Base-by-base conservation (phyloP, 2,329 filamentous ascomycete species). In the Penicillium sp. region DNA sequence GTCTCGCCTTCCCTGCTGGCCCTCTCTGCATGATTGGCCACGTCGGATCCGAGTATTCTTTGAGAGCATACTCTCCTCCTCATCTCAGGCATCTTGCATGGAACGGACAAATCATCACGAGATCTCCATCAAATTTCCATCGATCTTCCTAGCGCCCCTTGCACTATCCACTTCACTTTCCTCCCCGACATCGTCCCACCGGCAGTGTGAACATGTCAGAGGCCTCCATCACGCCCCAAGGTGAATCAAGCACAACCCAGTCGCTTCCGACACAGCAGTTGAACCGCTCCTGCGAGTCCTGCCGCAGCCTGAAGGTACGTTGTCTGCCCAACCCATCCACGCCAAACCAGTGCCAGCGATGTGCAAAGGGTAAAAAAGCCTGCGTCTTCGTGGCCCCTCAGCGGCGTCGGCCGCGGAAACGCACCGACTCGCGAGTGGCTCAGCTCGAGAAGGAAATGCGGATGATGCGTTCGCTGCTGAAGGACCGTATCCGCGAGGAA, bases 361-460 rank as follows among this genome's bases (percentile, higher is more conserved):
- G 73, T 56, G 67, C 67, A 10, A 76, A 73, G 61, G 69, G 72
- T 11, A 74, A 72, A 45, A 67, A 73, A 51, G 15, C 68, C 1
- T 76, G 73, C 39, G 57, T 75, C 53, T 76, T 76, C 51, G 71
- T 76, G 56, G 73, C 73, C 5, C 73, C 73, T 28, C 73, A 76
- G 55, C 67, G 71, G 54, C 70, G 73, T 28, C 73, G 73, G 35
- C 73, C 73, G 6, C 73, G 73, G 28, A 76, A 75, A 58, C 68
- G 73, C 38, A 76, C 73, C 2, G 73, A 76, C 54, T 74, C 73
- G 12, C 66, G 73, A 15, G 73, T 76, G 10, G 73, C 73, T 6
- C 73, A 76, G 54, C 51, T 76, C 39, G 73, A 76, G 58, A 72
- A 66, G 54, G 73, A 76, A 56, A 76, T 76, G 73, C 71, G 72